phyloP scores from a whole-genome alignment of 2,329 filamentous ascomycete genomes.

The Fusarium bactridioides region DNA sequence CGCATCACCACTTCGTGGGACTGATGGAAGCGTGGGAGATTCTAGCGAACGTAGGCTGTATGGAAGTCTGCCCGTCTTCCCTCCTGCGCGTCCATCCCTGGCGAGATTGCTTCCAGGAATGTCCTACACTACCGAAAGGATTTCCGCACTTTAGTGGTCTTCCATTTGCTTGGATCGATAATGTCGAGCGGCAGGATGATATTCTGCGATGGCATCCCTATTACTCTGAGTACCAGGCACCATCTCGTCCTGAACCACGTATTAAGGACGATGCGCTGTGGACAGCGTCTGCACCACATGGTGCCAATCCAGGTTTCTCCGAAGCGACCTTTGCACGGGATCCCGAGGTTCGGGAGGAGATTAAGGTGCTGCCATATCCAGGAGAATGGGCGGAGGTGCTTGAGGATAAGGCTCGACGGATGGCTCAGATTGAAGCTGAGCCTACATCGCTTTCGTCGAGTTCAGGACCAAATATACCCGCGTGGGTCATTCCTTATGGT shows the following conservation, averaged over 20 bases:
- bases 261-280: background rate
- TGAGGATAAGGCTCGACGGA: too few species aligned
- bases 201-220: constrained; percentile 7
- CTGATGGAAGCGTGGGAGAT: constrained; percentile 3
- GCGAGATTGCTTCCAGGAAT: background rate
- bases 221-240: background rate
- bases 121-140: too few species aligned
- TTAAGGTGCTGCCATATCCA: background rate
- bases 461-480: background rate
- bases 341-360: background rate
- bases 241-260: too few species aligned
- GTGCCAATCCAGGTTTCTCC: too few species aligned
- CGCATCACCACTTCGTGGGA: background rate
- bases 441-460: background rate
- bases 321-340: too few species aligned
- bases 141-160: background rate
- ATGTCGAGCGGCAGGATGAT: background rate
- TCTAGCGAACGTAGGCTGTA: constrained; percentile 3
- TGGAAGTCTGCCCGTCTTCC: constrained; percentile 18
- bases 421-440: background rate
- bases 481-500: background rate
- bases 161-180: background rate
- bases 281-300: background rate
- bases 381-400: background rate
- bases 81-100: background rate